Evolutionary conservation across 1,284 basidiomycete species (phyloP).

Genomic region (Ustilago tritici): DNA sequence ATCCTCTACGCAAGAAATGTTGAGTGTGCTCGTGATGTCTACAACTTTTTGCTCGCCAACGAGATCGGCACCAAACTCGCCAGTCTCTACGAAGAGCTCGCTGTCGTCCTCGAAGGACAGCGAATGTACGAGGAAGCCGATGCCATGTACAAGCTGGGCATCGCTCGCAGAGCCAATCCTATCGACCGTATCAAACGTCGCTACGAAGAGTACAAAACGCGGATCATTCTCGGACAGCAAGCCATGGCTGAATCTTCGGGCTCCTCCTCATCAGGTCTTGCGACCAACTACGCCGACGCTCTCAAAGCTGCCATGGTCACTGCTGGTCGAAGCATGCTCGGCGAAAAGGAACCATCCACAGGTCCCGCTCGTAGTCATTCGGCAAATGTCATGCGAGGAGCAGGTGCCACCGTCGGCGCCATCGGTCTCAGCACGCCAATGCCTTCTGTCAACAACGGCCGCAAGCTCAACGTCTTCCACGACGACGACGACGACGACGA

Average conservation of each 20-base stretch:
- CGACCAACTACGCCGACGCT: conserved; percentile 50
- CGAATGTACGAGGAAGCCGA: conserved; percentile 79
- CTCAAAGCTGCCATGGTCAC: conserved; percentile 62
- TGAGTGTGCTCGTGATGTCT: conserved; percentile 63
- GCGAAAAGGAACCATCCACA: conserved; percentile 40
- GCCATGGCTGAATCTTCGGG: conserved; percentile 20
- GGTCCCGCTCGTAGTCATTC: conserved; percentile 48
- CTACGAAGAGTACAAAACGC: conserved; percentile 84
- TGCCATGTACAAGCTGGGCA: conserved; percentile 83
- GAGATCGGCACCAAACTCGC: conserved; percentile 84
- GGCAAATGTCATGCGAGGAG: conserved; percentile 45
- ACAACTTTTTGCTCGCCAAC: conserved; percentile 78
- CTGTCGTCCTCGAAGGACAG: conserved; percentile 78
- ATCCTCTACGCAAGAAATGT: conserved; percentile 75
- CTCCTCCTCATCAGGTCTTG: conserved; percentile 8
- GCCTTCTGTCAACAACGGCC: conserved; percentile 49
- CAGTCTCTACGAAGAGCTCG: conserved; percentile 87
- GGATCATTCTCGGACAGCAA: conserved; percentile 53
- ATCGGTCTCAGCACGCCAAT: conserved; percentile 29
- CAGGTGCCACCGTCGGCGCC: conserved; percentile 24
- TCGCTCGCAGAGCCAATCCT: conserved; percentile 83
- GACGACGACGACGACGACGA: conserved; percentile 55
- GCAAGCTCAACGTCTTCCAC: conserved; percentile 57
- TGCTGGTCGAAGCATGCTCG: conserved; percentile 63
- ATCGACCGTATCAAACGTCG: conserved; percentile 85